Percentiles rank a stretch among this genome's conserved stretches.
Conservation (phyloP, 148 eudicot species). For the Hydrangea macrophylla region DNA sequence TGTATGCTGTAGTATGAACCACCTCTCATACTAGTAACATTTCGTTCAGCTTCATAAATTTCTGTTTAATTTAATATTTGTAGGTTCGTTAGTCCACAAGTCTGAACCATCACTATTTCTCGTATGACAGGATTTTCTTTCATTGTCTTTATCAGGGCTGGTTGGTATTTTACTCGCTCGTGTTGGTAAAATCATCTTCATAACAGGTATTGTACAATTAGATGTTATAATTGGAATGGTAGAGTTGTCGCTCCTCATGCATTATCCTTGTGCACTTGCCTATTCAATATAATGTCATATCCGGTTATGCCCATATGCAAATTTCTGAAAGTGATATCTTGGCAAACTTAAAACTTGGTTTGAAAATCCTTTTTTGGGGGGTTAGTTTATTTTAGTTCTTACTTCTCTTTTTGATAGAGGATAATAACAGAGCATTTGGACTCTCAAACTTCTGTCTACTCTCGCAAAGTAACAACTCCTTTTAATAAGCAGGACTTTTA, state of each 20-base stretch:
- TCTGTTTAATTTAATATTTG: background rate
- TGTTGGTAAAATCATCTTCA: slow-evolving; percentile 63
- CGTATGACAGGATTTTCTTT: slow-evolving; percentile 36
- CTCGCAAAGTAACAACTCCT: too few relatives aligned
- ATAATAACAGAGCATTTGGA: background rate
- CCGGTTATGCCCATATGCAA: background rate
- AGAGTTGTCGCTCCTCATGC: background rate
- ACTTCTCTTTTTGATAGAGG: background rate
- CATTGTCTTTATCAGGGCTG: slow-evolving; percentile 64
- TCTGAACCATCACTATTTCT: background rate
- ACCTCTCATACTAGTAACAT: background rate
- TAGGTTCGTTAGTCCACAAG: background rate
- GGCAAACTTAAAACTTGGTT: background rate
- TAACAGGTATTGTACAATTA: slow-evolving; percentile 60
- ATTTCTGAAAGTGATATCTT: background rate
- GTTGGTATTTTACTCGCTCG: slow-evolving; percentile 87
- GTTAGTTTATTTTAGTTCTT: background rate
- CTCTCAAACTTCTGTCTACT: background rate
- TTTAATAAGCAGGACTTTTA: too few relatives aligned
- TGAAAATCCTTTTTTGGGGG: background rate
- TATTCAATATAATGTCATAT: background rate
- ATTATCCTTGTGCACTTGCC: background rate
- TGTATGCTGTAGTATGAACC: background rate
- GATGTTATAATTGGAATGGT: background rate
- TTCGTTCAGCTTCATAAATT: background rate